Evolutionary conservation across 305 asterid genomes (phyloP).

Genomic region (Stenogyne calaminthoides): DNA sequence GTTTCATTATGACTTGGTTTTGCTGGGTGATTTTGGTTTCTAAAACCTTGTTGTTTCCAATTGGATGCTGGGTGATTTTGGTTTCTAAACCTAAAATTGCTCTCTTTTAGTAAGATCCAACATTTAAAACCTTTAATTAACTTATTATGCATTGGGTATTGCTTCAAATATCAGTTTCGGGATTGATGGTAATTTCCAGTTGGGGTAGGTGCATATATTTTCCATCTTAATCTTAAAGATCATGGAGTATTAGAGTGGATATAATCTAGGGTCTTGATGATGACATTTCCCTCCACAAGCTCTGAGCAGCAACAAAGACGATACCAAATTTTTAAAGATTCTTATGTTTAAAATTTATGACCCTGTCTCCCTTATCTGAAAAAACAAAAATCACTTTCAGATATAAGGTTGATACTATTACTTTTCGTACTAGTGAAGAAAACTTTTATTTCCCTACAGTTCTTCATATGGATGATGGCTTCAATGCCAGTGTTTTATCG

Average conservation of each 20-base stretch:
- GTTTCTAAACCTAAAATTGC: background rate
- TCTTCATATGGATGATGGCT: background rate
- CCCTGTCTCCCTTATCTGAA: background rate
- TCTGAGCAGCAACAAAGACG: background rate
- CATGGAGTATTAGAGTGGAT: background rate
- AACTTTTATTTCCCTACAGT: background rate
- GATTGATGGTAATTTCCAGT: background rate
- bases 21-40: background rate
- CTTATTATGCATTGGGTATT: background rate
- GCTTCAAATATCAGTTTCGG: background rate
- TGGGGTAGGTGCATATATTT: background rate
- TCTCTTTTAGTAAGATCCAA: background rate
- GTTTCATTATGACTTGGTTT: constrained; percentile 18
- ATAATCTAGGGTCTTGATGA: background rate
- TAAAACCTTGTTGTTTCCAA: background rate
- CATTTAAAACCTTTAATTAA: background rate
- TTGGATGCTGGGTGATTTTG: constrained; percentile 7
- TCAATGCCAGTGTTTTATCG: background rate
- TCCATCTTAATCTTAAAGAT: background rate
- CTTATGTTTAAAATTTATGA: background rate
- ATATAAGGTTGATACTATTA: background rate
- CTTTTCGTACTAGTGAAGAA: background rate
- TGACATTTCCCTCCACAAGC: background rate
- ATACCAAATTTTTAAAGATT: background rate
- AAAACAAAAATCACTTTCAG: background rate